Percentiles rank a stretch among this genome's conserved stretches.
Evolutionary conservation across 768 basidiomycete species (phyloP).

Genomic region (Cystobasidium onofrii): DNA sequence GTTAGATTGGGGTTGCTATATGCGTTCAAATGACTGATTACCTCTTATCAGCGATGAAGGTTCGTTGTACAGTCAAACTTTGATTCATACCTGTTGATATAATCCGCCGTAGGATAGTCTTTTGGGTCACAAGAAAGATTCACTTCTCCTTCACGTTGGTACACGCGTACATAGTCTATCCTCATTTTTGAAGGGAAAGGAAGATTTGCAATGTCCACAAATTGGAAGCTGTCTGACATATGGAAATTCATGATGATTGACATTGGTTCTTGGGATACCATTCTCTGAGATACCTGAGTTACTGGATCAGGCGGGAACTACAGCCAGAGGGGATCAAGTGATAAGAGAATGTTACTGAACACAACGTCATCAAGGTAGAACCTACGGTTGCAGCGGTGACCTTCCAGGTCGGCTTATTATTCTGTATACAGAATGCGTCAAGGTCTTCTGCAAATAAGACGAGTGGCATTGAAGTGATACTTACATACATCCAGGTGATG

Average conservation of each 20-base stretch:
- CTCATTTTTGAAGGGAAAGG: slow-evolving; percentile 66
- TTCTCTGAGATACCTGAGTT: slow-evolving; percentile 56
- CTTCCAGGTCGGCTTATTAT: slow-evolving; percentile 63
- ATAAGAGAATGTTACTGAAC: too few species aligned
- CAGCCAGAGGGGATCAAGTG: neutral
- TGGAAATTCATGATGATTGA: slow-evolving; percentile 35
- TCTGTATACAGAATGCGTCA: slow-evolving; percentile 48
- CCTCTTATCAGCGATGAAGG: too few species aligned
- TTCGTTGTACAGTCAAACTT: too few species aligned
- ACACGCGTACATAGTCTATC: slow-evolving; percentile 83
- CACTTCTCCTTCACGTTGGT: slow-evolving; percentile 61
- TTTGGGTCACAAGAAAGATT: slow-evolving; percentile 50
- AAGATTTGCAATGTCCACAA: slow-evolving; percentile 57
- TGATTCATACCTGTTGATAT: slow-evolving; percentile 54
- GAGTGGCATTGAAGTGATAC: neutral
- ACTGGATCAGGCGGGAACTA: slow-evolving; percentile 57
- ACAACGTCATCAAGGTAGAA: too few species aligned
- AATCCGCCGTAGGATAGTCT: slow-evolving; percentile 56
- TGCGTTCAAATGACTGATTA: slow-evolving; percentile 55
- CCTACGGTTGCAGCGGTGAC: slow-evolving; percentile 53
- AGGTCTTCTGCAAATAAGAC: neutral
- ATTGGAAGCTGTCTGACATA: slow-evolving; percentile 27
- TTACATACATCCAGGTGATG: slow-evolving; percentile 59
- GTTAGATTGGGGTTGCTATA: slow-evolving; percentile 58
- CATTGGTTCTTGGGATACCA: slow-evolving; percentile 72